Evolutionary conservation across 305 asterid species (phyloP).

Genomic region (Ilex paraguariensis): DNA sequence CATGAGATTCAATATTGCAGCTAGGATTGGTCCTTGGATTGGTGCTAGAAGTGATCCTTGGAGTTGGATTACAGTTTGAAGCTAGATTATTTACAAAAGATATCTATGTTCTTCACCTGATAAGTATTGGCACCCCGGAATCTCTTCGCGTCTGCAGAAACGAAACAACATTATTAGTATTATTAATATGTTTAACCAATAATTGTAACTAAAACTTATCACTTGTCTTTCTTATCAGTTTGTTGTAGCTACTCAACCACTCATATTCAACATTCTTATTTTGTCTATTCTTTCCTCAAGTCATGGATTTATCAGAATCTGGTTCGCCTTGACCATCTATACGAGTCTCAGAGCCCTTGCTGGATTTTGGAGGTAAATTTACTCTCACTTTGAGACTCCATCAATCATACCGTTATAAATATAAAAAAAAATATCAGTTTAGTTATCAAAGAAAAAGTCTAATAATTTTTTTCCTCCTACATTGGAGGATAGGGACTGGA

Average conservation of each 20-base stretch:
- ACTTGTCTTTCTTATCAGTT: too few species aligned
- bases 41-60: slow-evolving; percentile 41
- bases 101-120: slow-evolving; percentile 44
- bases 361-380: slow-evolving; percentile 64
- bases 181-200: too few species aligned
- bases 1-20: slow-evolving; percentile 28
- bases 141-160: not conserved
- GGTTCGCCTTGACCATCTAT: slow-evolving; percentile 59
- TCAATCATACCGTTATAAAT: not conserved
- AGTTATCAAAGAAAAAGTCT: not conserved
- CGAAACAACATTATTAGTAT: not conserved
- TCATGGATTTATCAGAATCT: slow-evolving; percentile 14
- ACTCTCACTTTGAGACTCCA: not conserved
- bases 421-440: too few species aligned
- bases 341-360: slow-evolving; percentile 71
- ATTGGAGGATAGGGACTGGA: slow-evolving; percentile 67
- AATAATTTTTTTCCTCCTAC: not conserved
- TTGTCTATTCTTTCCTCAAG: slow-evolving; percentile 44
- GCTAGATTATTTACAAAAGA: slow-evolving; percentile 63
- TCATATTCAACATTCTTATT: slow-evolving; percentile 45
- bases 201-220: too few species aligned
- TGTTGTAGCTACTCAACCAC: too few species aligned
- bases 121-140: slow-evolving; percentile 73
- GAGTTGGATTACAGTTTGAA: slow-evolving; percentile 61
- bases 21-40: slow-evolving; percentile 18